Evolutionary conservation across 1,284 basidiomycete species (phyloP).

Genomic region (Ustilago trichophora): DNA sequence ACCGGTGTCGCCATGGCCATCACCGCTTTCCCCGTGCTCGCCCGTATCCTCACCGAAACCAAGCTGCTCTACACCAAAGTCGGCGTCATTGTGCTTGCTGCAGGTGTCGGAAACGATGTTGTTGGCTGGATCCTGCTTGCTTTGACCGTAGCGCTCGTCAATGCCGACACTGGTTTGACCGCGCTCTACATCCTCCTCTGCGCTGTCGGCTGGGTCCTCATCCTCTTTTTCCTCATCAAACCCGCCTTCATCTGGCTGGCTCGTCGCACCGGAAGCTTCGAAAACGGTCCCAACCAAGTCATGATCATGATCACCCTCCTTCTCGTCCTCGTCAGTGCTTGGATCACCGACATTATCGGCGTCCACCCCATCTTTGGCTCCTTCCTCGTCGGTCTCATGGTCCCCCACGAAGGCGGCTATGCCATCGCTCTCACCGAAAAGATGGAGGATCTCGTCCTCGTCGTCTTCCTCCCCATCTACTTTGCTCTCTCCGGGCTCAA

Average conservation of each 20-base stretch:
- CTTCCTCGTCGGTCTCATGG: slow-evolving; percentile 86
- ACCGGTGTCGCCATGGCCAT: slow-evolving; percentile 90
- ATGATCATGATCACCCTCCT: slow-evolving; percentile 83
- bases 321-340: slow-evolving; percentile 79
- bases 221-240: slow-evolving; percentile 80
- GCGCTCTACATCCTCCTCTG: slow-evolving; percentile 83
- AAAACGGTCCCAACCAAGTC: slow-evolving; percentile 76
- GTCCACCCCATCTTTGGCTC: slow-evolving; percentile 87
- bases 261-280: slow-evolving; percentile 79
- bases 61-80: slow-evolving; percentile 88
- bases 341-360: slow-evolving; percentile 88
- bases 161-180: slow-evolving; percentile 76
- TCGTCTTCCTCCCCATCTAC: slow-evolving; percentile 82
- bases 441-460: slow-evolving; percentile 64
- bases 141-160: slow-evolving; percentile 87
- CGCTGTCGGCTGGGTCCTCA: slow-evolving; percentile 81
- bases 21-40: slow-evolving; percentile 84
- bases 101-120: slow-evolving; percentile 86
- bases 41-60: slow-evolving; percentile 72
- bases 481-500: slow-evolving; percentile 82
- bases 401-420: slow-evolving; percentile 87
- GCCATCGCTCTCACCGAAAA: slow-evolving; percentile 73
- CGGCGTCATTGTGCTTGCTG: slow-evolving; percentile 89
- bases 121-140: slow-evolving; percentile 77
- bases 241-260: slow-evolving; percentile 77